phyloP scores from a whole-genome alignment of 805 yeast genomes.

The Cyberlindnera maritima region DNA sequence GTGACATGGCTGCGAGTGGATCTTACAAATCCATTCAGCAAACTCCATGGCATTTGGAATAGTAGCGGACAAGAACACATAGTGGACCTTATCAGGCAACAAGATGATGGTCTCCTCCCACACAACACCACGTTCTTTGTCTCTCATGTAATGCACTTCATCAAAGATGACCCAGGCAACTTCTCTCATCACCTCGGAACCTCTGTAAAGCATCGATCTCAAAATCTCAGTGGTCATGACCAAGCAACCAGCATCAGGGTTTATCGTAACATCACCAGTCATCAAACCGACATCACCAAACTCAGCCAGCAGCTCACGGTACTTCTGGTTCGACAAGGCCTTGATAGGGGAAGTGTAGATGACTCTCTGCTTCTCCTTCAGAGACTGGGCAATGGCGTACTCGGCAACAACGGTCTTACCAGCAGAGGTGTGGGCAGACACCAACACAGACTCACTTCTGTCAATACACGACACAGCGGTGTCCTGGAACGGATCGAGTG shows the following conservation, averaged over 20 bases:
- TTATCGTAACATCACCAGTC: conserved; percentile 99
- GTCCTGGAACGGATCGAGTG: conserved; percentile 95
- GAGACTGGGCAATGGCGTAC: conserved; percentile 92
- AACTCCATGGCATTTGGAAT: conserved; percentile 98
- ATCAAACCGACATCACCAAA: conserved; percentile 94
- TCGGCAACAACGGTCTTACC: conserved; percentile 99
- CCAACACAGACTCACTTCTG: conserved; percentile 89
- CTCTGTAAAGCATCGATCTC: conserved; percentile 94
- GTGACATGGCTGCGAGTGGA: conserved; percentile 95
- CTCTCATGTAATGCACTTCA: conserved; percentile 98
- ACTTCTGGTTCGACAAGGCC: conserved; percentile 86
- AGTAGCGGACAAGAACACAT: conserved; percentile 92
- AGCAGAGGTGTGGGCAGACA: conserved; percentile 98
- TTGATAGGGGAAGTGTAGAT: conserved; percentile 95
- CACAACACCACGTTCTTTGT: conserved; percentile 96
- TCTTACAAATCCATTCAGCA: conserved; percentile 97
- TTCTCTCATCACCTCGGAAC: conserved; percentile 97
- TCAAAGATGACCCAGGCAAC: conserved; percentile 98
- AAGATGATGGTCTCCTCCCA: conserved; percentile 99
- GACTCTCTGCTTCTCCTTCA: conserved; percentile 93
- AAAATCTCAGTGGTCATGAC: conserved; percentile 99
- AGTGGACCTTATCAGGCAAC: conserved; percentile 93
- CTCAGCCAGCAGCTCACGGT: conserved; percentile 85
- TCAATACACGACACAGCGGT: conserved; percentile 96
- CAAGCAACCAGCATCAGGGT: conserved; percentile 96